These are phyloP conservation scores for Sugiyamaella grinbergsii DNA, from an alignment of 1,139 yeast genomes.

Conservation along the genomic window DNA sequence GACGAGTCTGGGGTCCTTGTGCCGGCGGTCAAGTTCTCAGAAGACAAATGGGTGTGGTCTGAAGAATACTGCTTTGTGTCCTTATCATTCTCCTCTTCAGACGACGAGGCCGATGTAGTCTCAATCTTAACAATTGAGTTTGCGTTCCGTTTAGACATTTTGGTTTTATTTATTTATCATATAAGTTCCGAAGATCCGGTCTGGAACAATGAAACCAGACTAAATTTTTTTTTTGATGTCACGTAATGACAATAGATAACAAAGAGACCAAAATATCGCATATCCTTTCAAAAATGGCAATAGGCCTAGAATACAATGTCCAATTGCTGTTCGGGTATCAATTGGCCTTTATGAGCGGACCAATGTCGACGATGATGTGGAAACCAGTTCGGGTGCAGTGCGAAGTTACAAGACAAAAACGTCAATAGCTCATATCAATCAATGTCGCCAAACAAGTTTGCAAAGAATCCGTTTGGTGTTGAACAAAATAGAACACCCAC, in stretches of 20 bases:
- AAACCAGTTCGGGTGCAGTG: no score
- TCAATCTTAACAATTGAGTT: slow-evolving; percentile 3
- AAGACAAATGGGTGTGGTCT: neutral
- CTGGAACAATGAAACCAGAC: neutral
- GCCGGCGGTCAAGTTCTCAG: neutral
- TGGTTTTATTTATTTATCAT: no score
- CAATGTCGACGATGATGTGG: no score
- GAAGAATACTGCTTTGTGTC: neutral
- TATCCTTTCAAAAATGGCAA: neutral
- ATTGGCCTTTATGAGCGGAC: no score
- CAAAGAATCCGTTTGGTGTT: slow-evolving; percentile 10
- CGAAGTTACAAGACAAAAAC: no score
- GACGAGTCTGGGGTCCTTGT: neutral
- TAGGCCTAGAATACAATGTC: no score
- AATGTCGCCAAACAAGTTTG: no score
- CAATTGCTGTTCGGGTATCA: no score
- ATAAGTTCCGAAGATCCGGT: slow-evolving; percentile 10
- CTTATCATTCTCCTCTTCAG: slow-evolving; percentile 2
- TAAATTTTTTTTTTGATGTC: neutral
- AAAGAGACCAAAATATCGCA: slow-evolving; percentile 4
- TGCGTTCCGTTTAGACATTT: no score
- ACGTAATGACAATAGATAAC: neutral
- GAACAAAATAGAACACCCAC: slow-evolving; percentile 5
- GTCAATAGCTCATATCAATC: no score
- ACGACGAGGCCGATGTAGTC: neutral